Evolutionary conservation across 2,329 filamentous ascomycete species (phyloP), one percentile per base, ranked within the genome.

Genomic region (Fusarium sp.): DNA sequence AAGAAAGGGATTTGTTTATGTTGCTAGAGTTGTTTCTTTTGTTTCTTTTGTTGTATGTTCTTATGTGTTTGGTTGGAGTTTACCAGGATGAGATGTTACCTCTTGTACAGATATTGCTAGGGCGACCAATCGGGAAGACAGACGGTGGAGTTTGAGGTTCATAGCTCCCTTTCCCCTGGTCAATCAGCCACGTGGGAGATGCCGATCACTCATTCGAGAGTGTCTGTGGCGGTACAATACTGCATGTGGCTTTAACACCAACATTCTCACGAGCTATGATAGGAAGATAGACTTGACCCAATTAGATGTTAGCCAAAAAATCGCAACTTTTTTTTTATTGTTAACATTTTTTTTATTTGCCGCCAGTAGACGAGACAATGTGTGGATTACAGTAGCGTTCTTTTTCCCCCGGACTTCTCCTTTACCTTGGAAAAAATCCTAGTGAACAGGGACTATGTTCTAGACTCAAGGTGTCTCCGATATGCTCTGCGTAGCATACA

Each of bases 41-140:
- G 35, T 52, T 38, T 57, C 27, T 10, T 55, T 41, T 33, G 39
- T 38, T 58, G 39, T n/a, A 29, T 58, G 29, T 62, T 56, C 22
- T 15, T 29, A 35, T 55, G 27, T 35, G 54, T 36, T 46, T 49
- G 18, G 36, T 59, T 56, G 55, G 42, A 46, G 52, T 64, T 57
- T n/a, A 46, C 8, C 31, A 49, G 22, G 47, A 62, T 53, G 29
- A n/a, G 54, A 62, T 47, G 35, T 15, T 52, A 50, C 33, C 31
- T 36, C 8, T 14, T 12, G 20, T 14, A 55, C 38, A 27, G 18
- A 60, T 29, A 59, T 58, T 60, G 53, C 27, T 58, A 53, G 29
- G 62, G 61, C 62, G 65, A 42, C 75, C 73, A 77, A 77, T 76
- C 75, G 74, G 74, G 64, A 73, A 57, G 57, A 60, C 41, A 57